Evolutionary conservation across 225 moss, liverwort and hornwort genomes (phyloP).

Genomic region (Marchantia polymorpha): DNA sequence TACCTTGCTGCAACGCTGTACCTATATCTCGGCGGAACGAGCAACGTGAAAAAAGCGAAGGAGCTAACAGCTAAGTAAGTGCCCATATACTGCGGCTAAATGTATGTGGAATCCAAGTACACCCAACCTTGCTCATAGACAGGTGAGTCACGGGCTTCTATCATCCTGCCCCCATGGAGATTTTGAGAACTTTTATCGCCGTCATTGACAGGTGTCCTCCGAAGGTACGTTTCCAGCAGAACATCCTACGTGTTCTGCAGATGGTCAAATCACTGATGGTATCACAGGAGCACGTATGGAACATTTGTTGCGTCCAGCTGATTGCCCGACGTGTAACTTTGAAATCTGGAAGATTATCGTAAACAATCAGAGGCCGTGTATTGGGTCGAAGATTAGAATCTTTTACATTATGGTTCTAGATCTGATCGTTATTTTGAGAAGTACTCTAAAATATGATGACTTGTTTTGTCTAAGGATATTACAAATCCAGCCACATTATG

Average conservation of each 20-base stretch:
- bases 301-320: too few relatives aligned
- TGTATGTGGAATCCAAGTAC: not conserved
- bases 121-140: not conserved
- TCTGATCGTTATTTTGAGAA: not conserved
- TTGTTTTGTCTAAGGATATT: conserved; percentile 51
- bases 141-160: not conserved
- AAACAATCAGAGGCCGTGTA: too few relatives aligned
- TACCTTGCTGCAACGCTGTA: conserved; percentile 69
- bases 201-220: too few relatives aligned
- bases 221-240: too few relatives aligned
- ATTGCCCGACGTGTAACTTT: too few relatives aligned
- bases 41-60: conserved; percentile 44
- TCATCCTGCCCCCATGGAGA: too few relatives aligned
- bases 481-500: conserved; percentile 72
- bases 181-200: too few relatives aligned
- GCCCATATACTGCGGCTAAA: not conserved
- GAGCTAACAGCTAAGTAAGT: conserved; percentile 55
- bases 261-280: too few relatives aligned
- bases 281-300: too few relatives aligned
- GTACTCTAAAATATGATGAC: not conserved
- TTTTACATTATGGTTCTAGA: not conserved
- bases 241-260: too few relatives aligned
- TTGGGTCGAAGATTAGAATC: too few relatives aligned
- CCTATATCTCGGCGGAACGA: conserved; percentile 57
- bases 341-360: too few relatives aligned